A percentile compares a stretch with the other conserved stretches of the same genome.
Conservation (phyloP, 2,329 filamentous ascomycete genomes). For the Aquanectria penicillioides region DNA sequence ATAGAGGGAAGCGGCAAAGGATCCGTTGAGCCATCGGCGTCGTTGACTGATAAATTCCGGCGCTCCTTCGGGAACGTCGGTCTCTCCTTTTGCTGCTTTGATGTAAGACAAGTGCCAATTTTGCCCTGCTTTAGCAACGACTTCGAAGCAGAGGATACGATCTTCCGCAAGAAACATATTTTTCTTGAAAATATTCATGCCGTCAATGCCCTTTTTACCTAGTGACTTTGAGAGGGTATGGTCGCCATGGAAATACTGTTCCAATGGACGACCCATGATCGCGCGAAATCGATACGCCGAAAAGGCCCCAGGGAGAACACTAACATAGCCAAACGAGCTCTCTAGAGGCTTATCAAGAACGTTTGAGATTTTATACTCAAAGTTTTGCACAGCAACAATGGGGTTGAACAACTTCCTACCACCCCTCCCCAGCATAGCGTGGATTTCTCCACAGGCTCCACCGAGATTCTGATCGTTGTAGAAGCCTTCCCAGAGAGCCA, state of each 20-base stretch:
- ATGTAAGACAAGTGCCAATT: constrained; percentile 7
- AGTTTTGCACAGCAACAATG: background rate
- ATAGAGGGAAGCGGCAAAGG: constrained; percentile 1
- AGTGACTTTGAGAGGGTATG: background rate
- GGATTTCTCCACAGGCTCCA: constrained; percentile 5
- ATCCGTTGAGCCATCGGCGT: constrained; percentile 1
- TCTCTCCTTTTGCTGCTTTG: constrained; percentile 4
- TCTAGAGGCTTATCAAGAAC: constrained; percentile 1
- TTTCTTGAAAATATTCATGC: constrained; percentile 6
- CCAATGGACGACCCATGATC: background rate
- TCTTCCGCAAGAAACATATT: constrained; percentile 3
- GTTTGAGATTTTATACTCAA: constrained; percentile 7
- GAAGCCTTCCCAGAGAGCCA: constrained; percentile 1
- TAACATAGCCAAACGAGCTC: background rate
- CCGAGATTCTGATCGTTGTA: constrained; percentile 2
- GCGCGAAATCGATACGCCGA: background rate
- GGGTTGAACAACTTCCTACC: constrained; percentile 2
- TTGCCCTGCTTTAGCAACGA: background rate
- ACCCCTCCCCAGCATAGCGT: constrained; percentile 2
- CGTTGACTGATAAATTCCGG: constrained; percentile 2
- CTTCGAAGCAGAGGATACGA: background rate
- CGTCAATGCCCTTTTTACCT: constrained; percentile 3
- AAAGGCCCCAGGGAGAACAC: background rate
- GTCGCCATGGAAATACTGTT: constrained; percentile 3
- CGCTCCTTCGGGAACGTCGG: constrained; percentile 2